These are phyloP conservation scores for Amoebophrya sp. DNA, from an alignment of 169 alveolate genomes.

Conservation along the genomic window DNA sequence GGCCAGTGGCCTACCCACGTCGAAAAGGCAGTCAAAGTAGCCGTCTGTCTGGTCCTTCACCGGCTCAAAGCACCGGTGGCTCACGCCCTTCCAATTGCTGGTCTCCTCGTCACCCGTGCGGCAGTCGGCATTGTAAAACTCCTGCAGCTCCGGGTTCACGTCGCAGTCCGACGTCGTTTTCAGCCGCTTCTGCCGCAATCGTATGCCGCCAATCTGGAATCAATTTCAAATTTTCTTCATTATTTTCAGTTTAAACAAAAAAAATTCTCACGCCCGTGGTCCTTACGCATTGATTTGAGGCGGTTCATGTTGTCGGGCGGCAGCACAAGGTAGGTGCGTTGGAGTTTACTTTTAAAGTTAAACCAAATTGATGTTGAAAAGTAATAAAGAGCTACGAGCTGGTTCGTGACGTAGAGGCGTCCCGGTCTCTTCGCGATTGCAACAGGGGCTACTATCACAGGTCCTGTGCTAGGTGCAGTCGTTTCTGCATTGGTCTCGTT, in stretches of 20 bases:
- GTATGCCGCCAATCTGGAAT: not conserved
- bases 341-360: too few species aligned
- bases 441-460: not conserved
- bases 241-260: too few species aligned
- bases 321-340: too few species aligned
- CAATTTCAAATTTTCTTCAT: too few species aligned
- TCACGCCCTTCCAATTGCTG: too few species aligned
- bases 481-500: too few species aligned
- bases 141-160: not conserved
- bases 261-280: too few species aligned
- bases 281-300: too few species aligned
- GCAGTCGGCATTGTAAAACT: not conserved
- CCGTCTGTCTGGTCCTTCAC: not conserved
- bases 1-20: not conserved
- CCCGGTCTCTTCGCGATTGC: not conserved
- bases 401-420: not conserved
- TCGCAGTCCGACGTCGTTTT: not conserved
- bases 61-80: too few species aligned
- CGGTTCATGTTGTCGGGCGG: too few species aligned
- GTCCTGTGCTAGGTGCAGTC: not conserved
- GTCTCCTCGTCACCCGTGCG: not conserved
- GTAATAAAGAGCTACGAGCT: not conserved
- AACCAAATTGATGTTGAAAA: too few species aligned
- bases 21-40: not conserved
- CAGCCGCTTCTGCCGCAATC: not conserved